Base-by-base conservation (phyloP, 352 stramenopile species). In the Phytopythium helicoides region DNA sequence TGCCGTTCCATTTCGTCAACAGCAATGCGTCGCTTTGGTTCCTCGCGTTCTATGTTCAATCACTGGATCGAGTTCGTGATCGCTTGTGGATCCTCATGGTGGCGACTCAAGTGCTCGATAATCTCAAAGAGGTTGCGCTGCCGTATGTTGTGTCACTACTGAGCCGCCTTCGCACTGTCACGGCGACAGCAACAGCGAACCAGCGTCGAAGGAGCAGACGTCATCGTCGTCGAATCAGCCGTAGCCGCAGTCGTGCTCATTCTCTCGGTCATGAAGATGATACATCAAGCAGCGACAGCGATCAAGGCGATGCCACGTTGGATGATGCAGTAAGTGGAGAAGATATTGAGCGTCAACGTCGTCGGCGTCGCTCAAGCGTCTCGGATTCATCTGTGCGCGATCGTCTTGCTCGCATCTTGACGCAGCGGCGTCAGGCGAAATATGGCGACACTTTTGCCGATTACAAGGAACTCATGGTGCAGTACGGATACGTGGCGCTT, bases 401-500 rank as follows among this genome's bases (percentile, higher is more conserved):
- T 21, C 53, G 73, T 0, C 39, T 89, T 15, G 70, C 68, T 19
- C 74, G 76, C 50, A 56, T 89, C 10, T 66, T 86, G 16, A 76
- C 73, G 56, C 77, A 89, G 51, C 80, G 82, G 28, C 74, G 71
- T 1, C 77, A 89, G 35, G 69, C 65, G 9, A 71, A 73, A 22
- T 89, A 89, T 63, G 65, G 66, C 11, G 77, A 89, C 34, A 86
- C 72, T 15, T 89, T 89, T 23, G 62, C 68, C 3, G 77, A 89
- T 63, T 89, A 83, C 68, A 89, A 89, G 52, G 77, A 89, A 45
- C 81, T 89, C 45, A 83, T 97, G 61, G 81, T 97, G 39, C 89
- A 97, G 58, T 98, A 96, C 66, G 85, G 87, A 25, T 97, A 96
- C 60, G 89, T 97, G 5, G 78, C 89, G 44, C 93, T 93, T 36